A percentile compares a stretch with the other conserved stretches of the same genome.
phyloP scores from a whole-genome alignment of 2,329 filamentous ascomycete species.

The Hypoxylon sp. region DNA sequence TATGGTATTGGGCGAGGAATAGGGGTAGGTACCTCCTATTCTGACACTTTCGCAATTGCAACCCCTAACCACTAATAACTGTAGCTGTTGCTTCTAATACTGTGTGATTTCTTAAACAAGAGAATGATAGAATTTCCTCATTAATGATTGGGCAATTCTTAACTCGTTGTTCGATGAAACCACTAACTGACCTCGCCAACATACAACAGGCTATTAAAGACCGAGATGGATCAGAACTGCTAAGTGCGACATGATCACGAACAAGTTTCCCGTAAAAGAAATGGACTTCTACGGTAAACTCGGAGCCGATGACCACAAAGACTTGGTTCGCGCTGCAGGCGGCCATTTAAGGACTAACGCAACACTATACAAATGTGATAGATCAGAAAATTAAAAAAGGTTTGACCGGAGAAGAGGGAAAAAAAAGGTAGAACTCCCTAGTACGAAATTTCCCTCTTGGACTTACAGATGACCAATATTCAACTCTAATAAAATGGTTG shows the following conservation, averaged over 20 bases:
- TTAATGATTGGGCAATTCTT: not conserved
- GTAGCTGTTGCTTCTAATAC: too few relatives aligned
- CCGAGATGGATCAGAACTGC: too few relatives aligned
- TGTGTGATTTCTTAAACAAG: too few relatives aligned
- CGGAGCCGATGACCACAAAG: constrained; percentile 31
- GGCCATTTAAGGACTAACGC: constrained; percentile 35
- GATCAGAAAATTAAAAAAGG: constrained; percentile 23
- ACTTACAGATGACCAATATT: constrained; percentile 4
- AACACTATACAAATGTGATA: constrained; percentile 29
- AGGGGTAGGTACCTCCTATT: too few relatives aligned
- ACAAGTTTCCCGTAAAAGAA: constrained; percentile 13
- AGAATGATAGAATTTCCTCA: too few relatives aligned
- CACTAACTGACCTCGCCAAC: not conserved
- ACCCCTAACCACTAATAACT: too few relatives aligned
- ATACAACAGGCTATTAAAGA: not conserved
- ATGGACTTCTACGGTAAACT: constrained; percentile 20
- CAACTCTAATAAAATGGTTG: constrained; percentile 9
- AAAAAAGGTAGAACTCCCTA: constrained; percentile 3
- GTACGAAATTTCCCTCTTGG: too few relatives aligned
- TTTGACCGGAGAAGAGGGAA: constrained; percentile 6
- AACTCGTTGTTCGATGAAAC: not conserved
- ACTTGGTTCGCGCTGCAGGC: constrained; percentile 35
- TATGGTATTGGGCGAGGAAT: not conserved
- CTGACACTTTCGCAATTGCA: too few relatives aligned
- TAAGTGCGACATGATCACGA: constrained; percentile 13